Evolutionary conservation across 306 rosid genomes (phyloP).

Genomic region (Biancaea sappan): DNA sequence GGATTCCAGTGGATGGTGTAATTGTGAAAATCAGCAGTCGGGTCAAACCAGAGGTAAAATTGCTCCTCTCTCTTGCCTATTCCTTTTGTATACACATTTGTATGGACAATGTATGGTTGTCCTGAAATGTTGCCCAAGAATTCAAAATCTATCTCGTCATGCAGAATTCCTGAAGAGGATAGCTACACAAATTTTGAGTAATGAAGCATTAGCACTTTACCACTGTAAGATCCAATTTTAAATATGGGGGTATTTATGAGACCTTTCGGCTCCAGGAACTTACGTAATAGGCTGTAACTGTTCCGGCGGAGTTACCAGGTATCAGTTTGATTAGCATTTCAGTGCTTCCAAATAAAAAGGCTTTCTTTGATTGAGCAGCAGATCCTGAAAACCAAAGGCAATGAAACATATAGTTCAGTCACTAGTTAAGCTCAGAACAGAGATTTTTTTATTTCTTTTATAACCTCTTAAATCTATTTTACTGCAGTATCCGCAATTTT

Average conservation of each 20-base stretch:
- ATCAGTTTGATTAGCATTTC: slow-evolving; percentile 73
- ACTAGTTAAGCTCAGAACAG: slow-evolving; percentile 7
- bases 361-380: slow-evolving; percentile 69
- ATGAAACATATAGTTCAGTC: background rate
- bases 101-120: slow-evolving; percentile 80
- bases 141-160: slow-evolving; percentile 91
- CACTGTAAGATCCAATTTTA: background rate
- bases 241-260: background rate
- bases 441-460: background rate
- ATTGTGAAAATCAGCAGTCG: slow-evolving; percentile 79
- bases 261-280: slow-evolving; percentile 24
- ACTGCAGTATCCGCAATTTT: background rate
- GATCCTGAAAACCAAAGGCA: slow-evolving; percentile 58
- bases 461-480: background rate
- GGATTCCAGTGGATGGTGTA: slow-evolving; percentile 97
- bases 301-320: slow-evolving; percentile 80
- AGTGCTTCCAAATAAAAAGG: slow-evolving; percentile 71
- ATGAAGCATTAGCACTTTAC: slow-evolving; percentile 25
- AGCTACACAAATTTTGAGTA: slow-evolving; percentile 49
- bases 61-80: slow-evolving; percentile 82
- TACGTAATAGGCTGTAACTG: slow-evolving; percentile 83
- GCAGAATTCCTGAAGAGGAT: slow-evolving; percentile 69
- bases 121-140: slow-evolving; percentile 83
- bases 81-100: slow-evolving; percentile 70
- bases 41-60: slow-evolving; percentile 87